These are phyloP conservation scores for Chytriomyces hyalinus DNA, from an alignment of 192 early-diverging fungal species.

Conservation along the genomic window DNA sequence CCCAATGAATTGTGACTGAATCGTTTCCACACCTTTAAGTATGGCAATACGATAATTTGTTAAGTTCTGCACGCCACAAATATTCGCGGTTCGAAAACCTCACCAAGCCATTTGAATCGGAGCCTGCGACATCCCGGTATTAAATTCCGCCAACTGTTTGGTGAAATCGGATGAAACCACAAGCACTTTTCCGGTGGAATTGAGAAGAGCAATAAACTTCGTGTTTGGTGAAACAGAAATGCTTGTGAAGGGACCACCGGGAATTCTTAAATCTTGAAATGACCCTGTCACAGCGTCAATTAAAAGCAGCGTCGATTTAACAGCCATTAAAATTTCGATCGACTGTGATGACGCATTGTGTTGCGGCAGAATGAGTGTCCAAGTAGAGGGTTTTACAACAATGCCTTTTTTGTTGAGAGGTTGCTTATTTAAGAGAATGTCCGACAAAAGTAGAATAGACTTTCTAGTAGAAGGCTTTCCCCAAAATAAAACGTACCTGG, in stretches of 20 bases:
- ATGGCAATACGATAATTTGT: constrained; percentile 14
- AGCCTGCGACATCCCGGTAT: constrained; percentile 64
- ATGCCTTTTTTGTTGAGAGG: constrained; percentile 45
- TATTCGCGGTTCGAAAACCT: neutral
- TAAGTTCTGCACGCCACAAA: neutral
- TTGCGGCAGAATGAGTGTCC: constrained; percentile 90
- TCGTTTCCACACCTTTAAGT: constrained; percentile 89
- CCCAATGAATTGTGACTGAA: constrained; percentile 86
- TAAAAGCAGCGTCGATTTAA: constrained; percentile 77
- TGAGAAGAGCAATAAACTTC: constrained; percentile 86
- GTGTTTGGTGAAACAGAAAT: constrained; percentile 95
- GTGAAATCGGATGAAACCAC: constrained; percentile 96
- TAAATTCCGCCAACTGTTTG: constrained; percentile 85
- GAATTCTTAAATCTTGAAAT: constrained; percentile 67
- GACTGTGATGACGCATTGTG: constrained; percentile 79
- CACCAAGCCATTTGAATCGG: constrained; percentile 83
- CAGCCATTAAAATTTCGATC: constrained; percentile 85
- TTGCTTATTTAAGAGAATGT: neutral
- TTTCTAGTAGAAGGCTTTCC: neutral
- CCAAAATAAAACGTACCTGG: constrained; percentile 45
- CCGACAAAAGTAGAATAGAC: constrained; percentile 16
- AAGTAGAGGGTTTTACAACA: constrained; percentile 74
- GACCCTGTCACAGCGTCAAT: constrained; percentile 78
- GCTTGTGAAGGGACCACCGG: constrained; percentile 87
- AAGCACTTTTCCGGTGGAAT: constrained; percentile 73